Evolutionary conservation across 148 eudicot species (phyloP).

Genomic region (Fallopia convolvulus): DNA sequence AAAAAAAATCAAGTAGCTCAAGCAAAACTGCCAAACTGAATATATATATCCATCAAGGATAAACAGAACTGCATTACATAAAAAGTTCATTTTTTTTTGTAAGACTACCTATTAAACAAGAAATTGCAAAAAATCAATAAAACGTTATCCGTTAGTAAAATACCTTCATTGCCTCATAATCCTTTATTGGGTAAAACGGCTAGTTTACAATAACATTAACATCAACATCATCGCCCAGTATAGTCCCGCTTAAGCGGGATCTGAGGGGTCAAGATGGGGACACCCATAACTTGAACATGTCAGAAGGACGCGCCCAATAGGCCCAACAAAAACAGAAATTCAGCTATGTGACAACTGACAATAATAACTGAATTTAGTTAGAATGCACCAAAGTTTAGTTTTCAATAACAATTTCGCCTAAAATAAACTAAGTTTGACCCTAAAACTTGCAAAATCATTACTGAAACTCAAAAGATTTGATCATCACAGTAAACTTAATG

Average conservation of each 20-base stretch:
- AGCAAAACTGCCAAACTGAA: too few species aligned
- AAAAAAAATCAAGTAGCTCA: background rate
- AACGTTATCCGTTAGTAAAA: background rate
- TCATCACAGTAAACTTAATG: background rate
- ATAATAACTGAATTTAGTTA: too few species aligned
- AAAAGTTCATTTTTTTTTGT: background rate
- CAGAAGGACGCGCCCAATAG: too few species aligned
- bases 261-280: too few species aligned
- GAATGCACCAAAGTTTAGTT: too few species aligned
- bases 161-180: background rate
- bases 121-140: background rate
- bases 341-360: too few species aligned
- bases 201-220: too few species aligned
- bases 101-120: background rate
- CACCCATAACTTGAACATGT: too few species aligned
- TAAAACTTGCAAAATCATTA: background rate
- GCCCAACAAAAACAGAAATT: too few species aligned
- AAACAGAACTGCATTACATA: background rate
- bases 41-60: background rate
- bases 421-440: background rate
- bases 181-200: background rate
- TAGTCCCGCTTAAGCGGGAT: too few species aligned
- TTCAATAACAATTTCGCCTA: too few species aligned
- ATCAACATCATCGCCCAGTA: too few species aligned
- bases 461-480: background rate